These are phyloP conservation scores for Lactifluus piperatus DNA, from an alignment of 768 basidiomycete species.

Conservation along the genomic window DNA sequence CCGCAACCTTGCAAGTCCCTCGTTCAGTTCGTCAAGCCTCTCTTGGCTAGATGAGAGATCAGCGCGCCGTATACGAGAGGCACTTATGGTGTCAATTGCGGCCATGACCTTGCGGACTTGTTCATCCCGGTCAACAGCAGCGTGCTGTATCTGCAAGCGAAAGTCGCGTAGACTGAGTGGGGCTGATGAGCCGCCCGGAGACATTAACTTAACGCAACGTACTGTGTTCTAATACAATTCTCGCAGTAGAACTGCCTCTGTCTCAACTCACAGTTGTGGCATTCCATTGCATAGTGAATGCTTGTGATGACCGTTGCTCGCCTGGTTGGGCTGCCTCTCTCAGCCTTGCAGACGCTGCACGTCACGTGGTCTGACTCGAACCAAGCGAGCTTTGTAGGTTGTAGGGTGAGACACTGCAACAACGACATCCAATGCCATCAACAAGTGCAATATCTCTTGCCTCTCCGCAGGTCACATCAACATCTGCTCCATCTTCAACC, in stretches of 20 bases:
- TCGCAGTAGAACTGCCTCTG: slow-evolving; percentile 20
- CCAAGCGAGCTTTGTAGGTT: no score
- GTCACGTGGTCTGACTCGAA: background rate
- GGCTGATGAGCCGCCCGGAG: background rate
- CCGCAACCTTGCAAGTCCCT: slow-evolving; percentile 39
- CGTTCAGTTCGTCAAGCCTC: slow-evolving; percentile 43
- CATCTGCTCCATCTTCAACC: slow-evolving; percentile 15
- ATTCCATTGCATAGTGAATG: slow-evolving; percentile 21
- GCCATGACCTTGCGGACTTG: slow-evolving; percentile 45
- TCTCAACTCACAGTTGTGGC: slow-evolving; percentile 20
- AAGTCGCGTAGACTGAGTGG: slow-evolving; percentile 44
- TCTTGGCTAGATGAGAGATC: slow-evolving; percentile 39
- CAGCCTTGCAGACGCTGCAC: background rate
- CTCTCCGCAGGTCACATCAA: slow-evolving; percentile 21
- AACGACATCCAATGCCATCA: no score
- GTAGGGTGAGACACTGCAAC: no score
- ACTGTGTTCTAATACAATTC: slow-evolving; percentile 21
- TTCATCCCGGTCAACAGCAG: slow-evolving; percentile 51
- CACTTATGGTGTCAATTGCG: slow-evolving; percentile 39
- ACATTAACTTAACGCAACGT: background rate
- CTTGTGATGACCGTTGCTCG: background rate
- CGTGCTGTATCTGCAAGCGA: slow-evolving; percentile 47
- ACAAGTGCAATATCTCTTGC: slow-evolving; percentile 18
- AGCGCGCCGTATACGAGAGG: slow-evolving; percentile 40
- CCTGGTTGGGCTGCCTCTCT: background rate